Evolutionary conservation across 257 asterid species (phyloP), one percentile per base, ranked within the genome.

Genomic region (Lithospermum erythrorhizon): DNA sequence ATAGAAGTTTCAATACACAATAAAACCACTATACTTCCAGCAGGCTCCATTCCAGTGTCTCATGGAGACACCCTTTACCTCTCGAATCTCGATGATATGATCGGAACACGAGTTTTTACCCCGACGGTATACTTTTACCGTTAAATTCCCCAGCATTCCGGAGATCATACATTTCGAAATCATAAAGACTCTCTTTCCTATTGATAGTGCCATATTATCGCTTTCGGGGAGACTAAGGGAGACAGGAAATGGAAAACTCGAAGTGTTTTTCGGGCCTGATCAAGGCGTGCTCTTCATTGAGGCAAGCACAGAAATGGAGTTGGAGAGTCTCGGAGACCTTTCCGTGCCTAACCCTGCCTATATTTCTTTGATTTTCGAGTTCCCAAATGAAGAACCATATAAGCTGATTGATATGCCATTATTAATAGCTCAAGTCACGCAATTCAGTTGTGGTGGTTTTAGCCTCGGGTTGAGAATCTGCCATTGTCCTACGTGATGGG

Each of bases 401-500:
- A 78, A 84, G 67, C 89, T 87, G n/a, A 68, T 87, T 13, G 72
- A 82, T 80, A 90, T 85, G 96, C 96, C 96, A n/a, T 67, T 84
- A 81, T 51, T 90, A 15, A 85, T 90, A 62, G 95, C 90, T 22
- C 97, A n/a, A n/a, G 84, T 90, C 32, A 90, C 97, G 14, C 79
- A 32, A 47, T 90, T 87, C 67, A 69, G 73, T 4, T 84, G 97
- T 65, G 96, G 97, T 62, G 96, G 95, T 0, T 78, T 90, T 41
- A 78, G 97, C 72, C 82, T 90, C 10, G 97, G 95, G 9, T 65
- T 90, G 62, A 84, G 97, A 58, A 69, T 90, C 19, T 87, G 97
- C 53, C 96, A 84, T 35, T 87, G 97, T 61, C 83, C n/a, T 90
- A 30, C 87, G 96, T 61, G 97, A 90, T 53, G 97, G 97, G n/a